phyloP scores from a whole-genome alignment of 257 asterid species.

The Datura wrightii region DNA sequence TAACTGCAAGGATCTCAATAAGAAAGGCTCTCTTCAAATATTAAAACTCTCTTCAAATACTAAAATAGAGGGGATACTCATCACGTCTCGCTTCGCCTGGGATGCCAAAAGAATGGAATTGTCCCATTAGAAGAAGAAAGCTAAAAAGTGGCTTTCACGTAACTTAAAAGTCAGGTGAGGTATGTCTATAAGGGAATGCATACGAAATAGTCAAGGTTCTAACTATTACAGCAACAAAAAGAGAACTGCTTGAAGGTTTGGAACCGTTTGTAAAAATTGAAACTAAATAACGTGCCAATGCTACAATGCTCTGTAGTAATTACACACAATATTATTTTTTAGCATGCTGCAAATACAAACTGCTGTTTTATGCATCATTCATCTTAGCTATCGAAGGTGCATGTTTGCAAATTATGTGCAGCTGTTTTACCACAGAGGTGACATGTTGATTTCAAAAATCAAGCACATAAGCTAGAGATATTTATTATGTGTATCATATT shows the following conservation, averaged over 20 bases:
- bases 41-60: neutral
- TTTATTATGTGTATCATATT: neutral
- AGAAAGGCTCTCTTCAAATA: neutral
- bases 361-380: neutral
- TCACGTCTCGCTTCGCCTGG: neutral
- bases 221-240: too few relatives aligned
- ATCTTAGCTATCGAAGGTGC: neutral
- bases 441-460: neutral
- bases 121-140: neutral
- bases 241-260: too few relatives aligned
- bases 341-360: neutral
- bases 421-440: conserved; percentile 3
- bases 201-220: too few relatives aligned
- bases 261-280: too few relatives aligned
- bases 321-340: neutral
- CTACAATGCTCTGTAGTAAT: neutral
- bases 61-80: neutral
- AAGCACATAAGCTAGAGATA: neutral
- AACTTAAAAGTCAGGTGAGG: neutral
- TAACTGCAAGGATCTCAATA: neutral
- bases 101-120: neutral
- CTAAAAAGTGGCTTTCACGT: neutral
- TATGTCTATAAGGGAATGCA: too few relatives aligned
- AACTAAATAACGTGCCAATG: too few relatives aligned
- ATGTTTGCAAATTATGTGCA: neutral